phyloP scores from a whole-genome alignment of 306 rosid genomes.

The Neltuma alba region DNA sequence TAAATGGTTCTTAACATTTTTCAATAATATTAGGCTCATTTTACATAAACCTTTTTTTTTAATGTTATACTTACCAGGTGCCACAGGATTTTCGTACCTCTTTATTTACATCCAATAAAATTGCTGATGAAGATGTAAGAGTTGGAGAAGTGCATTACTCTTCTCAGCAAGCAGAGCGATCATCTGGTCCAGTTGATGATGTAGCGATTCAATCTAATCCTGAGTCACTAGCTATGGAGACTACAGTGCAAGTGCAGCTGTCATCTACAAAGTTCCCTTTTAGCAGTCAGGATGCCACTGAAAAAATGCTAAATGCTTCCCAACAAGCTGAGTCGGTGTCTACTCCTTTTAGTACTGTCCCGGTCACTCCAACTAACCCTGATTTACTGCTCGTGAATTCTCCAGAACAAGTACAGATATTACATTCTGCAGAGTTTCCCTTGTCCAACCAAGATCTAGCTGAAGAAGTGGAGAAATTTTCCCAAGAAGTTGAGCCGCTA shows the following conservation, averaged over 20 bases:
- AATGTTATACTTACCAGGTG: slow-evolving; percentile 31
- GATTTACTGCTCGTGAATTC: not conserved
- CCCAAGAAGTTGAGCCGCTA: not conserved
- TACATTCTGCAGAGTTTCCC: not conserved
- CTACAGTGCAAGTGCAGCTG: slow-evolving; percentile 27
- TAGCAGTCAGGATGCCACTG: slow-evolving; percentile 1
- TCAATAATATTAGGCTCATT: not conserved
- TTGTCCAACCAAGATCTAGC: not conserved
- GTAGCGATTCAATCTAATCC: slow-evolving; percentile 1
- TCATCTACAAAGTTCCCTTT: slow-evolving; percentile 27
- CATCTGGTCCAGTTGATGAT: slow-evolving; percentile 19
- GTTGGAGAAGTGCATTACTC: slow-evolving; percentile 34
- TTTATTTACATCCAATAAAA: slow-evolving; percentile 11
- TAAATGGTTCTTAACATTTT: not conserved
- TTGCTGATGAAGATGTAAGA: slow-evolving; percentile 5
- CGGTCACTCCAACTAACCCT: not conserved
- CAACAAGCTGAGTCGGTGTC: not conserved
- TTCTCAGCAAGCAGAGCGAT: slow-evolving; percentile 13
- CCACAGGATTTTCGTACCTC: slow-evolving; percentile 26
- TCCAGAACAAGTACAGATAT: not conserved
- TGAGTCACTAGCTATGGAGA: slow-evolving; percentile 30
- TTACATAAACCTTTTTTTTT: not conserved
- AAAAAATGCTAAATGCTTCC: not conserved
- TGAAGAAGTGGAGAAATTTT: not conserved
- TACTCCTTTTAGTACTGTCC: slow-evolving; percentile 15